phyloP scores from a whole-genome alignment of 2,329 filamentous ascomycete genomes.

The Trichothecium roseum region DNA sequence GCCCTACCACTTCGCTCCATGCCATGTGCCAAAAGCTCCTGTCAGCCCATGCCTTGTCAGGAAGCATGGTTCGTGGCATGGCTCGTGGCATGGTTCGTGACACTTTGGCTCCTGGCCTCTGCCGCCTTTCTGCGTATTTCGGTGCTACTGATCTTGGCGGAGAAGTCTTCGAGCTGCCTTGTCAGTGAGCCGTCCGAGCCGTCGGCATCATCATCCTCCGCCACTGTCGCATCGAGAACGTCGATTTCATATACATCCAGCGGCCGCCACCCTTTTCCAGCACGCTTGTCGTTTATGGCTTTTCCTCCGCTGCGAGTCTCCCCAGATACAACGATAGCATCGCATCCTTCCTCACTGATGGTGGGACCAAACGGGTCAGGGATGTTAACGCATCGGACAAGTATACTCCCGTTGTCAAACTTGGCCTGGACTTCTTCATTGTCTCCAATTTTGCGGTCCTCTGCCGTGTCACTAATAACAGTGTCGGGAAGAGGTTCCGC shows the following conservation, averaged over 20 bases:
- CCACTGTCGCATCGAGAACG: slow-evolving; percentile 55
- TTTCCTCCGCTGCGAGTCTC: slow-evolving; percentile 79
- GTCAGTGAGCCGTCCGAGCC: slow-evolving; percentile 4
- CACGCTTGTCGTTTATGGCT: slow-evolving; percentile 76
- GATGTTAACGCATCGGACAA: slow-evolving; percentile 73
- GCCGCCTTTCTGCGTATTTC: slow-evolving; percentile 54
- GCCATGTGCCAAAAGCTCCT: no score
- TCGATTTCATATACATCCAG: slow-evolving; percentile 83
- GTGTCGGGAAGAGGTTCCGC: neutral
- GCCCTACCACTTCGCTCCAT: no score
- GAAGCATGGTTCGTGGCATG: no score
- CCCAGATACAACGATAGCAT: slow-evolving; percentile 73
- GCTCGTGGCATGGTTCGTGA: no score
- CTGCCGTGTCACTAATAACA: slow-evolving; percentile 5
- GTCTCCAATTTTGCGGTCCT: neutral
- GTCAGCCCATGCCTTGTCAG: no score
- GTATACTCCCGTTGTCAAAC: slow-evolving; percentile 49
- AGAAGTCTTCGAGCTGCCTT: slow-evolving; percentile 51
- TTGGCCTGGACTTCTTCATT: slow-evolving; percentile 27
- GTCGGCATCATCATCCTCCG: slow-evolving; percentile 31
- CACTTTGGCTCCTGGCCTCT: slow-evolving; percentile 17
- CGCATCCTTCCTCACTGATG: slow-evolving; percentile 67
- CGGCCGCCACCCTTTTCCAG: slow-evolving; percentile 62
- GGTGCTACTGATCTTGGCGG: slow-evolving; percentile 84
- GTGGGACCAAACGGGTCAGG: slow-evolving; percentile 86